These are phyloP conservation scores for Xylariaceae sp. DNA, from an alignment of 2,329 filamentous ascomycete species.

Conservation along the genomic window DNA sequence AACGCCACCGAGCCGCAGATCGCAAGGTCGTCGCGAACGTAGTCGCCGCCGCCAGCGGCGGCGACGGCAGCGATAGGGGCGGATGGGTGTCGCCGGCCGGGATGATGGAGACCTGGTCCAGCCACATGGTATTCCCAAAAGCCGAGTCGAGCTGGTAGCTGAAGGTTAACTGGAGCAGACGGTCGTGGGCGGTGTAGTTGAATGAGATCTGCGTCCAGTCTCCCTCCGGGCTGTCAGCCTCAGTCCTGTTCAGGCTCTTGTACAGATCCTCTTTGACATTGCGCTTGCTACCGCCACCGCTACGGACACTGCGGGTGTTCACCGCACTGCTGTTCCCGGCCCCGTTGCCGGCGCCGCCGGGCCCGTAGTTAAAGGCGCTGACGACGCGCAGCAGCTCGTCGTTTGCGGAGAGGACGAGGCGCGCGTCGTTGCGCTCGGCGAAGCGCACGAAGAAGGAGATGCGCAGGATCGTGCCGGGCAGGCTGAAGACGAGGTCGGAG, in stretches of 20 bases:
- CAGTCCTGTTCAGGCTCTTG: neutral
- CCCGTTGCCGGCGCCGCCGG: neutral
- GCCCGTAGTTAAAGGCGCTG: conserved; percentile 6
- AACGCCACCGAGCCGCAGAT: neutral
- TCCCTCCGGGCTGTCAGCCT: neutral
- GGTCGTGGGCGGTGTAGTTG: conserved; percentile 41
- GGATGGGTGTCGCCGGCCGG: neutral
- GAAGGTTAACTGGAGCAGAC: conserved; percentile 25
- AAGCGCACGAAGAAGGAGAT: conserved; percentile 27
- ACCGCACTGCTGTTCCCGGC: neutral
- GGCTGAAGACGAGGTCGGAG: conserved; percentile 20
- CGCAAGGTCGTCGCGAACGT: conserved; percentile 7
- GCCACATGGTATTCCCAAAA: conserved; percentile 20
- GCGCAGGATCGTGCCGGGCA: conserved; percentile 11
- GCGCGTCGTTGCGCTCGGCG: conserved; percentile 33
- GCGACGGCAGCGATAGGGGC: neutral
- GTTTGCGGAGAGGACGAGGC: conserved; percentile 35
- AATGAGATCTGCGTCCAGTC: conserved; percentile 40
- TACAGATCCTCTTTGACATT: neutral
- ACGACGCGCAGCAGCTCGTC: conserved; percentile 30
- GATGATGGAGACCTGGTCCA: conserved; percentile 24
- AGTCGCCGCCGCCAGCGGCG: neutral
- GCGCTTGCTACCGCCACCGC: neutral
- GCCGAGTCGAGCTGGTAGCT: conserved; percentile 22
- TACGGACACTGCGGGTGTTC: neutral